A percentile compares a stretch with the other conserved stretches of the same genome.
Conservation (phyloP, 2,329 filamentous ascomycete species). For the Tolypocladium cylindrosporum region DNA sequence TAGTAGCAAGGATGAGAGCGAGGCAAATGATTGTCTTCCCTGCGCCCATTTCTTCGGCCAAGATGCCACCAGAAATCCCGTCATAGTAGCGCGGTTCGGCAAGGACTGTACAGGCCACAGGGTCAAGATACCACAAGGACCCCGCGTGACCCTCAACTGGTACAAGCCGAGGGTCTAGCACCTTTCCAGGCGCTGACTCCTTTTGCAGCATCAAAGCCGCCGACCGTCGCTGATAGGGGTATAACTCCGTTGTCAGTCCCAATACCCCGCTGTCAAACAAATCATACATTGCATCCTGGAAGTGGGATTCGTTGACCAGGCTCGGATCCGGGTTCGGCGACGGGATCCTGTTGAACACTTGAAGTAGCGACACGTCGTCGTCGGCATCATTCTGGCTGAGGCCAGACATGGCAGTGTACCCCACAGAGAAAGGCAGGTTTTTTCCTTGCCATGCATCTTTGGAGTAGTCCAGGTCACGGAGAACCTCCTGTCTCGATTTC, state of each 20-base stretch:
- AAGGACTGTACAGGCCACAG: constrained; percentile 50
- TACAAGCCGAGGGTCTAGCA: constrained; percentile 66
- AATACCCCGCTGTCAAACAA: constrained; percentile 42
- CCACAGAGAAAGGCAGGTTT: constrained; percentile 5
- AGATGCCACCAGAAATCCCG: constrained; percentile 62
- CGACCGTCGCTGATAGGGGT: constrained; percentile 71
- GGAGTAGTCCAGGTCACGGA: constrained; percentile 47
- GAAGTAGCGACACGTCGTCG: constrained; percentile 47
- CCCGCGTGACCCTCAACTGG: constrained; percentile 50
- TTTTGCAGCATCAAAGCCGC: constrained; percentile 77
- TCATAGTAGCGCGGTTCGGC: constrained; percentile 65
- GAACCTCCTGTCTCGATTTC: constrained; percentile 34
- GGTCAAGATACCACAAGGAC: constrained; percentile 58
- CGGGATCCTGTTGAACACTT: constrained; percentile 64
- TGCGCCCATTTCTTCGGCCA: constrained; percentile 71
- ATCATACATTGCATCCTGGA: constrained; percentile 41
- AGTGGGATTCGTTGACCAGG: constrained; percentile 36
- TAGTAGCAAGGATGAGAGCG: constrained; percentile 65
- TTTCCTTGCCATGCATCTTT: constrained; percentile 42
- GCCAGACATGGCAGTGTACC: not conserved
- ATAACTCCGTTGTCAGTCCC: constrained; percentile 56
- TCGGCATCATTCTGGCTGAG: constrained; percentile 15
- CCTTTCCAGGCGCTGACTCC: constrained; percentile 54
- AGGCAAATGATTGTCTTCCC: constrained; percentile 89
- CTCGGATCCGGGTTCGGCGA: constrained; percentile 52